Evolutionary conservation across 306 rosid genomes (phyloP), one percentile per base, ranked within the genome.

Genomic region (Ziziphus jujuba): DNA sequence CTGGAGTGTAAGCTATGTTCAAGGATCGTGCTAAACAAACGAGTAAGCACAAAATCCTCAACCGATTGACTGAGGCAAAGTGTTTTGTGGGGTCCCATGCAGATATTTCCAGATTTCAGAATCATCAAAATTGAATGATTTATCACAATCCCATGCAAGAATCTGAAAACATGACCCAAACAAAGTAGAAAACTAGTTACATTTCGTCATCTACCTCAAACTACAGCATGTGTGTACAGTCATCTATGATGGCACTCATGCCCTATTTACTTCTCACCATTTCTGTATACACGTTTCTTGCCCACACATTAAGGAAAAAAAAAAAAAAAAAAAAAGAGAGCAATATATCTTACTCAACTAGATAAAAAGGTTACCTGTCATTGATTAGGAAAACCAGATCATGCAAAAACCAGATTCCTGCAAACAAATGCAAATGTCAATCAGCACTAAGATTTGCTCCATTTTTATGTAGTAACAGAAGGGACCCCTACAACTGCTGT

Each of bases 1-100:
- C 72, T 66, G 72, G 54, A 57, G 59, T 1, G 28, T 19, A 36
- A 50, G 56, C 38, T n/a, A 36, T 3, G 21, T 73, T 38, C 47
- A 51, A 62, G 45, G 38, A 63, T 69, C 71, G 20, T 35, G 60
- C 47, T 15, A 45, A 56, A 67, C 6, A 24, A 25, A 50, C 34
- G 31, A 48, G 61, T 34, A 52, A 49, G 19, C 60, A n/a, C 55
- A n/a, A 0, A 8, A 48, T 43, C 36, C 58, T 34, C 45, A 17
- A n/a, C n/a, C n/a, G n/a, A 38, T 28, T 56, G 23, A 5, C 11
- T 23, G 24, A 43, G 11, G 28, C 49, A 25, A 9, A 48, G 16
- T 55, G 59, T 56, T 31, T 23, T 1, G 16, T 22, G 6, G 72
- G 71, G 71, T 57, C 66, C 73, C 17, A 21, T 24, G 62, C 57